Evolutionary conservation across 805 yeast genomes (phyloP).

Genomic region (Yarrowia phangngaensis): DNA sequence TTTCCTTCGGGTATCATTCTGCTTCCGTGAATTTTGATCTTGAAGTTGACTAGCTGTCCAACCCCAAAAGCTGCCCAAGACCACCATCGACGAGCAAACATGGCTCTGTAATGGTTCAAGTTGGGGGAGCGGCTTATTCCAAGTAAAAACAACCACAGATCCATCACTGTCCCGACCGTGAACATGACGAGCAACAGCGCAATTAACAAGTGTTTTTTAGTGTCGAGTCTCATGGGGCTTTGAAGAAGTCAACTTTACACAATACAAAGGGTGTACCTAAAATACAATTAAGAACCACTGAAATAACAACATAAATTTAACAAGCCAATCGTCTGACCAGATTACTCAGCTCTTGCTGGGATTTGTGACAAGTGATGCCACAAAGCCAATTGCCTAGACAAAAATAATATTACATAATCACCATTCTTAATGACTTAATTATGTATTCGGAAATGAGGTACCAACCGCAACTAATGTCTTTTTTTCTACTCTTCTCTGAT

Average conservation of each 20-base stretch:
- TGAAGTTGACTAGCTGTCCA: slow-evolving; percentile 8
- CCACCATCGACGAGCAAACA: slow-evolving; percentile 17
- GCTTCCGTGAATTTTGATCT: slow-evolving; percentile 11
- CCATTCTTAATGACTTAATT: no score
- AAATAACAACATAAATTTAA: no score
- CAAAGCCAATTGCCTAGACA: no score
- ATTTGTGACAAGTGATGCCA: no score
- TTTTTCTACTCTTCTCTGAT: no score
- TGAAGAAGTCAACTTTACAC: not conserved
- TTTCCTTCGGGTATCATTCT: slow-evolving; percentile 19
- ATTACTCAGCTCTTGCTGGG: no score
- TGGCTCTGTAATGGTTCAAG: slow-evolving; percentile 6
- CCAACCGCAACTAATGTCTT: no score
- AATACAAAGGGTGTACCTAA: no score
- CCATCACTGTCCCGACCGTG: slow-evolving; percentile 6
- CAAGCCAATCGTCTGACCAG: no score
- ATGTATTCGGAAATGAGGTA: no score
- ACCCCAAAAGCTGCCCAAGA: slow-evolving; percentile 3
- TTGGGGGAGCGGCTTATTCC: slow-evolving; percentile 8
- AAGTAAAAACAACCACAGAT: slow-evolving; percentile 1
- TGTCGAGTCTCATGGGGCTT: slow-evolving; percentile 3
- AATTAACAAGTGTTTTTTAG: slow-evolving; percentile 1
- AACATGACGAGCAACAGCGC: slow-evolving; percentile 13
- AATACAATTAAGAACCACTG: no score
- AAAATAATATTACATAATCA: no score